Evolutionary conservation across 768 basidiomycete species (phyloP).

Genomic region (Mycena galopus): DNA sequence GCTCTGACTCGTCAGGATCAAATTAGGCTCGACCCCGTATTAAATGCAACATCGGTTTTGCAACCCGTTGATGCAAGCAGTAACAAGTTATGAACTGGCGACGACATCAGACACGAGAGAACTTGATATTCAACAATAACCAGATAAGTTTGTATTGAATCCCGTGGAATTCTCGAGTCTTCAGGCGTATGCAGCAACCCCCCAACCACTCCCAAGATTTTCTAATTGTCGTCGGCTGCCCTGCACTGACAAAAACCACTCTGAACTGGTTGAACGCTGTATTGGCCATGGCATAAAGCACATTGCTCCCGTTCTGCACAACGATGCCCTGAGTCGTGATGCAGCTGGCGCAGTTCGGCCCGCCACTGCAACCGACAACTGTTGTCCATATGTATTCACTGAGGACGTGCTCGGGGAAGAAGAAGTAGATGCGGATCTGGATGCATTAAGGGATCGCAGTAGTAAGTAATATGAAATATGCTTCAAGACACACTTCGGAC

Average conservation of each 20-base stretch:
- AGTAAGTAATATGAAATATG: neutral
- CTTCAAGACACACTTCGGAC: neutral
- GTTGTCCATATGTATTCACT: constrained; percentile 16
- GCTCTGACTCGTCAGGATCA: no score
- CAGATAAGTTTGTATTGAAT: neutral
- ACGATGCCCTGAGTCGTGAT: constrained; percentile 13
- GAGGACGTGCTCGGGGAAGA: constrained; percentile 10
- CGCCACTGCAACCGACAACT: neutral
- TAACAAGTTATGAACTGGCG: no score
- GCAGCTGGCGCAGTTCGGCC: constrained; percentile 7
- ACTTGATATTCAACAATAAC: no score
- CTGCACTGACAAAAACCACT: constrained; percentile 11
- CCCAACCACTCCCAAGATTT: constrained; percentile 12
- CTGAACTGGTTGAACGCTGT: constrained; percentile 21
- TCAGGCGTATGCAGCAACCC: neutral
- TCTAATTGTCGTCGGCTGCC: constrained; percentile 6
- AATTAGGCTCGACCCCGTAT: no score
- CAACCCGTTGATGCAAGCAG: no score
- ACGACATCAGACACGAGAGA: no score
- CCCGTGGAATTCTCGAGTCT: neutral
- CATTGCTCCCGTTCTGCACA: neutral
- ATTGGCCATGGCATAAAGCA: constrained; percentile 22
- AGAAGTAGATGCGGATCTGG: constrained; percentile 13
- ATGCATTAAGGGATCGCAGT: neutral
- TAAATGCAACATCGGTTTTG: no score